Conservation (phyloP, 768 basidiomycete genomes). For the Termitomyces sp. region DNA sequence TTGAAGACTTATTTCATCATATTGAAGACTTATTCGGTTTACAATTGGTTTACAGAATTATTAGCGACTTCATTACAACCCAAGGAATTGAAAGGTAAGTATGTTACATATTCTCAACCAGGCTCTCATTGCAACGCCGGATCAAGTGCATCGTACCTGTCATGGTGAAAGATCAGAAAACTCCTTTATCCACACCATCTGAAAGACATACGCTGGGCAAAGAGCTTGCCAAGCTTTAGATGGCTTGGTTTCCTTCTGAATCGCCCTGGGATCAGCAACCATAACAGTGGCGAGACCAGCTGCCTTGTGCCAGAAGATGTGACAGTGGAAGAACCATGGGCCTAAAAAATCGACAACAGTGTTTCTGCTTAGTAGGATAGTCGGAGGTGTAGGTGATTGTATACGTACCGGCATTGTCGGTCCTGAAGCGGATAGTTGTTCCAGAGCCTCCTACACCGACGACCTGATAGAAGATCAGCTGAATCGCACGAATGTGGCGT, state of each 20-base stretch:
- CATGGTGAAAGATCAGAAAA: background rate
- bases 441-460: slow-evolving; percentile 24
- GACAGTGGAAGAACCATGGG: slow-evolving; percentile 28
- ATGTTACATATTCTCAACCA: background rate
- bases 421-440: slow-evolving; percentile 25
- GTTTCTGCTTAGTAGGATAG: background rate
- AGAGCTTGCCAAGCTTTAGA: slow-evolving; percentile 22
- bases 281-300: slow-evolving; percentile 43
- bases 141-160: slow-evolving; percentile 19
- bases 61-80: background rate
- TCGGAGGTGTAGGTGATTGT: background rate
- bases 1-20: background rate
- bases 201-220: slow-evolving; percentile 25
- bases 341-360: slow-evolving; percentile 8
- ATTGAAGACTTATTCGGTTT: background rate
- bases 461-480: slow-evolving; percentile 10
- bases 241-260: slow-evolving; percentile 15
- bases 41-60: background rate
- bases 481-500: too few species aligned
- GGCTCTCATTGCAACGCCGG: slow-evolving; percentile 9
- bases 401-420: slow-evolving; percentile 23
- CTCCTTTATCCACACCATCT: background rate
- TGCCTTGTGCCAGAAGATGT: slow-evolving; percentile 40
- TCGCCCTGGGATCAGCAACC: slow-evolving; percentile 27
- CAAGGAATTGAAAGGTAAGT: background rate